Evolutionary conservation across 2,329 filamentous ascomycete genomes (phyloP).

Genomic region (Pestalotiopsis sp.): DNA sequence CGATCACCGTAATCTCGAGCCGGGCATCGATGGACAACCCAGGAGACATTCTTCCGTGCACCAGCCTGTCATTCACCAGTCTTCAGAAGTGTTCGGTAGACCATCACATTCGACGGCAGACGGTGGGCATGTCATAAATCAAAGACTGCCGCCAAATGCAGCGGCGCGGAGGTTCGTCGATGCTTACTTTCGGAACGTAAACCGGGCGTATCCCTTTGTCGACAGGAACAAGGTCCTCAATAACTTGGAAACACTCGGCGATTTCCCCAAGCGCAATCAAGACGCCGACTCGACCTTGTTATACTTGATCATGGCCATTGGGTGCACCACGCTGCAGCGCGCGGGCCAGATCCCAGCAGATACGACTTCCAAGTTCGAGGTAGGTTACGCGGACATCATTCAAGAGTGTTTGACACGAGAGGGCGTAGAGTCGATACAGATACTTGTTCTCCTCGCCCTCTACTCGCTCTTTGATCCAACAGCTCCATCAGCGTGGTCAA

Average conservation of each 20-base stretch:
- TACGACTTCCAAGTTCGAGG: slow-evolving; percentile 32
- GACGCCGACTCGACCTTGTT: slow-evolving; percentile 36
- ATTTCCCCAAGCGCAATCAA: slow-evolving; percentile 22
- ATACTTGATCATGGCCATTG: slow-evolving; percentile 48
- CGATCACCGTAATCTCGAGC: slow-evolving; percentile 9
- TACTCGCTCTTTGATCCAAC: slow-evolving; percentile 45
- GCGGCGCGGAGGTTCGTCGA: slow-evolving; percentile 38
- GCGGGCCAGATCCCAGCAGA: slow-evolving; percentile 41
- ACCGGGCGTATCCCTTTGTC: slow-evolving; percentile 47
- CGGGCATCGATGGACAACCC: slow-evolving; percentile 8
- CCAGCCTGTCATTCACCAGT: slow-evolving; percentile 3
- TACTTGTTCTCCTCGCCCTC: slow-evolving; percentile 41
- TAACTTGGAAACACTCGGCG: slow-evolving; percentile 33
- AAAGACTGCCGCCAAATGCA: slow-evolving; percentile 22
- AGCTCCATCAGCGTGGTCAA: slow-evolving; percentile 40
- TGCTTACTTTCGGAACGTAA: slow-evolving; percentile 47
- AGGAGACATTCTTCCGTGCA: neutral
- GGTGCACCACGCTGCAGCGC: slow-evolving; percentile 43
- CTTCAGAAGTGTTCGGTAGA: slow-evolving; percentile 6
- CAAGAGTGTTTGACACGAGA: slow-evolving; percentile 39
- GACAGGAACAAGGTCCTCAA: slow-evolving; percentile 36
- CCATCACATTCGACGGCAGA: neutral
- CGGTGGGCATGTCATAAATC: neutral
- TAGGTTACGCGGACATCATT: slow-evolving; percentile 41
- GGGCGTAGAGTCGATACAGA: slow-evolving; percentile 39